Percentiles rank a stretch among this genome's conserved stretches.
phyloP scores from a whole-genome alignment of 208 protist species.

The Trypanosoma lewisi region DNA sequence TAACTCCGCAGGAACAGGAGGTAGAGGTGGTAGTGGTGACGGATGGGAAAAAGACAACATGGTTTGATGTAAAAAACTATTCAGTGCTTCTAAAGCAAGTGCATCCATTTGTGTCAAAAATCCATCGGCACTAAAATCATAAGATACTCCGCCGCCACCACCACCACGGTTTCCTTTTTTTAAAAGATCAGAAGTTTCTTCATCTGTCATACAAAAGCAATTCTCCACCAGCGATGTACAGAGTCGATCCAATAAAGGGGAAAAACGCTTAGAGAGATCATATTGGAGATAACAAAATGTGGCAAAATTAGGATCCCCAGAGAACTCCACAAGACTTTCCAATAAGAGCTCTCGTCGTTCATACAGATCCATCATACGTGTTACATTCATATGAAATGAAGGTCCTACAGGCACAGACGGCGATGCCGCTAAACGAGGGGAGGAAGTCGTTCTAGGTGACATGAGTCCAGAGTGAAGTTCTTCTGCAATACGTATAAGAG shows the following conservation, averaged over 20 bases:
- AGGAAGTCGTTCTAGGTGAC: constrained; percentile 4
- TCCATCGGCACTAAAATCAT: constrained; percentile 4
- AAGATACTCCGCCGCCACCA: background rate
- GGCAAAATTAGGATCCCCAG: constrained; percentile 58
- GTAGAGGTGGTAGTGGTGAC: too few species aligned
- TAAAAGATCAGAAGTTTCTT: background rate
- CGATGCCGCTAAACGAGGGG: constrained; percentile 1
- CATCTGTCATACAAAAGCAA: constrained; percentile 21
- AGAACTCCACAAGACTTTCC: constrained; percentile 87
- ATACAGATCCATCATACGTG: constrained; percentile 37
- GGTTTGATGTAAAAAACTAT: constrained; percentile 20
- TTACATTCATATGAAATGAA: constrained; percentile 19
- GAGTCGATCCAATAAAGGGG: constrained; percentile 62
- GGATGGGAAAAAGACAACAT: constrained; percentile 1
- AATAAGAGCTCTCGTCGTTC: constrained; percentile 81
- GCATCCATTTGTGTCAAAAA: constrained; percentile 15
- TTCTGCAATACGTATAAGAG: constrained; percentile 53
- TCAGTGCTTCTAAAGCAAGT: constrained; percentile 21
- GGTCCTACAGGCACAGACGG: constrained; percentile 11
- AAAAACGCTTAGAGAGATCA: constrained; percentile 79
- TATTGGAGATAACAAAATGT: constrained; percentile 84
- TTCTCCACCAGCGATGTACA: constrained; percentile 59
- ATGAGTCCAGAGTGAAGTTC: constrained; percentile 19
- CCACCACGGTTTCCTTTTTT: background rate
- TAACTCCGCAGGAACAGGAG: constrained; percentile 9